A percentile compares a stretch with the other conserved stretches of the same genome.
Conservation (phyloP, 1,139 yeast genomes). For the Oligophagozyma castellii region DNA sequence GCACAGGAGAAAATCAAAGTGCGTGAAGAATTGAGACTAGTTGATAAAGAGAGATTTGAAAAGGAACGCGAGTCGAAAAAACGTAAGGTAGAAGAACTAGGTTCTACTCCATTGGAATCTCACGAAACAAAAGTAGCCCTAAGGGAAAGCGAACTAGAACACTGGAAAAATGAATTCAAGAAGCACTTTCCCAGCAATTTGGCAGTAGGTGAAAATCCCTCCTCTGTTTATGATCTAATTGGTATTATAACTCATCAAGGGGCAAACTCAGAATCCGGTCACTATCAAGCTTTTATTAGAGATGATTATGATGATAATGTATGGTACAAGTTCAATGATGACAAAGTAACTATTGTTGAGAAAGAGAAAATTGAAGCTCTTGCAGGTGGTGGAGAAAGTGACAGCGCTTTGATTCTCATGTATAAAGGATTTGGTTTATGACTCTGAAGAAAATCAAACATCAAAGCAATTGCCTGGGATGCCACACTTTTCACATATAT, state of each 20-base stretch:
- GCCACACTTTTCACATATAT: too few species aligned
- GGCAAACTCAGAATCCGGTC: slow-evolving; percentile 94
- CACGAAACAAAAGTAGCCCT: slow-evolving; percentile 26
- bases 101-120: slow-evolving; percentile 22
- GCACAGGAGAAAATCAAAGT: slow-evolving; percentile 51
- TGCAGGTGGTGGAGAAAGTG: slow-evolving; percentile 98
- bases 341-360: slow-evolving; percentile 63
- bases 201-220: slow-evolving; percentile 62
- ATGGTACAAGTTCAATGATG: slow-evolving; percentile 96
- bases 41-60: slow-evolving; percentile 66
- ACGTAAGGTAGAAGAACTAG: slow-evolving; percentile 32
- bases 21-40: slow-evolving; percentile 65
- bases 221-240: slow-evolving; percentile 69
- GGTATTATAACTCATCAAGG: slow-evolving; percentile 92
- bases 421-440: slow-evolving; percentile 62
- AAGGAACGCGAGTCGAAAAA: slow-evolving; percentile 66
- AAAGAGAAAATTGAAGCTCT: slow-evolving; percentile 71
- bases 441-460: slow-evolving; percentile 2
- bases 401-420: slow-evolving; percentile 77
- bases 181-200: slow-evolving; percentile 26
- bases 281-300: slow-evolving; percentile 79
- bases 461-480: neutral
- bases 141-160: slow-evolving; percentile 25
- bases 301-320: slow-evolving; percentile 58
- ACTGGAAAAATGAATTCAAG: slow-evolving; percentile 27